Conservation (phyloP, 805 yeast species). For the Saccharomycopsis javanensis region DNA sequence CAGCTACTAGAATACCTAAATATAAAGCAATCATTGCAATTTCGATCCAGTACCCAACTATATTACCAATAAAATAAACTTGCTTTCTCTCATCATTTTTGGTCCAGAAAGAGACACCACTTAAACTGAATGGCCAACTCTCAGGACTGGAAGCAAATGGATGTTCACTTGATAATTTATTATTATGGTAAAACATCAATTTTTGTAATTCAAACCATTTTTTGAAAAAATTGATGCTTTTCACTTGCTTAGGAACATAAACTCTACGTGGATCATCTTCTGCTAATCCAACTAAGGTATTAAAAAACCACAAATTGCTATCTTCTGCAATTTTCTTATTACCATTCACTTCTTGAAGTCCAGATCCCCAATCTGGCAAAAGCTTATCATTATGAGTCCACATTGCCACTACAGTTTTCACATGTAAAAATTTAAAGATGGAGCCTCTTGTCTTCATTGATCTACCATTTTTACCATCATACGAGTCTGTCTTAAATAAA, state of each 20-base stretch:
- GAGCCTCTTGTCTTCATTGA: slow-evolving; percentile 62
- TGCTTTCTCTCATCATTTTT: slow-evolving; percentile 49
- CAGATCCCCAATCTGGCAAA: slow-evolving; percentile 92
- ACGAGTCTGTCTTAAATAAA: slow-evolving; percentile 61
- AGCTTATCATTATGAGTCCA: slow-evolving; percentile 82
- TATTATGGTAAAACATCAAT: slow-evolving; percentile 87
- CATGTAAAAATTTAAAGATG: slow-evolving; percentile 63
- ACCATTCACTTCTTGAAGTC: slow-evolving; percentile 92
- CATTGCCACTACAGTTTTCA: slow-evolving; percentile 81
- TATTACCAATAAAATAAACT: slow-evolving; percentile 84
- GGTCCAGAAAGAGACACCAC: slow-evolving; percentile 97
- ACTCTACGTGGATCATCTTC: slow-evolving; percentile 44
- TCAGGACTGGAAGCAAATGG: slow-evolving; percentile 93
- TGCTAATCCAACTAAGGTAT: slow-evolving; percentile 51
- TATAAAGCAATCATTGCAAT: slow-evolving; percentile 53
- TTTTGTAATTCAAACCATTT: slow-evolving; percentile 88
- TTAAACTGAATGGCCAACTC: slow-evolving; percentile 80
- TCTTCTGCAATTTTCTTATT: slow-evolving; percentile 66
- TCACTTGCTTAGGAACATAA: slow-evolving; percentile 57
- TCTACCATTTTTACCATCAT: slow-evolving; percentile 41
- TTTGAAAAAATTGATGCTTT: slow-evolving; percentile 57
- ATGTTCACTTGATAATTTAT: slow-evolving; percentile 75
- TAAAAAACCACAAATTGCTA: slow-evolving; percentile 69
- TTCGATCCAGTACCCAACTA: slow-evolving; percentile 85
- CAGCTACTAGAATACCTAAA: slow-evolving; percentile 57